Conservation (phyloP, 208 protist genomes). For the Acanthamoeba castellanii region DNA sequence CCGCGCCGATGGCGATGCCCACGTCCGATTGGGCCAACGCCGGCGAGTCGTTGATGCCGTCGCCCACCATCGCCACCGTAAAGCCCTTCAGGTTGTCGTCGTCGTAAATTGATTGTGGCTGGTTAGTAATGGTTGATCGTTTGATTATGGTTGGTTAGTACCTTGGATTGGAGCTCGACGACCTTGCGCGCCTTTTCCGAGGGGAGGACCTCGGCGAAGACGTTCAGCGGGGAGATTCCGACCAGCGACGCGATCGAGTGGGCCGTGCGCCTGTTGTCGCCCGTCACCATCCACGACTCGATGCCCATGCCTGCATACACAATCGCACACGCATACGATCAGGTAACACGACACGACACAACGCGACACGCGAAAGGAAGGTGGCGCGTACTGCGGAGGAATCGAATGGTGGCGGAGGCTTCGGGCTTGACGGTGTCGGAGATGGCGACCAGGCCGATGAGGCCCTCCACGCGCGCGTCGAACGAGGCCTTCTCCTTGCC, state of each 20-base stretch:
- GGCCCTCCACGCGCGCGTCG: not conserved
- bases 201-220: conserved; percentile 93
- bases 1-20: conserved; percentile 93
- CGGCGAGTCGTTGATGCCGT: conserved; percentile 93
- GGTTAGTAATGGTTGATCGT: too few species aligned
- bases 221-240: conserved; percentile 90
- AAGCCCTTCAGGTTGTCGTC: not conserved
- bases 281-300: conserved; percentile 87
- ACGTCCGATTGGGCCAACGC: conserved; percentile 91
- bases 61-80: conserved; percentile 80
- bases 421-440: conserved; percentile 4
- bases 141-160: too few species aligned
- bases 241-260: conserved; percentile 82
- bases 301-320: not conserved
- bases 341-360: not conserved
- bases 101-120: too few species aligned
- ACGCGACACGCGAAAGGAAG: not conserved
- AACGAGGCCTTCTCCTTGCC: not conserved
- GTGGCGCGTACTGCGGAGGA: not conserved
- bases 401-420: not conserved
- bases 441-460: conserved; percentile 1
- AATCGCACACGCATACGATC: not conserved
- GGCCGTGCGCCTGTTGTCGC: conserved; percentile 54
- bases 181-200: conserved; percentile 92
- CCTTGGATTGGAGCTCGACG: conserved; percentile 12